Evolutionary conservation across 1,284 basidiomycete genomes (phyloP), one percentile per base, ranked within the genome.

Genomic region (Puccinia brachypodii): DNA sequence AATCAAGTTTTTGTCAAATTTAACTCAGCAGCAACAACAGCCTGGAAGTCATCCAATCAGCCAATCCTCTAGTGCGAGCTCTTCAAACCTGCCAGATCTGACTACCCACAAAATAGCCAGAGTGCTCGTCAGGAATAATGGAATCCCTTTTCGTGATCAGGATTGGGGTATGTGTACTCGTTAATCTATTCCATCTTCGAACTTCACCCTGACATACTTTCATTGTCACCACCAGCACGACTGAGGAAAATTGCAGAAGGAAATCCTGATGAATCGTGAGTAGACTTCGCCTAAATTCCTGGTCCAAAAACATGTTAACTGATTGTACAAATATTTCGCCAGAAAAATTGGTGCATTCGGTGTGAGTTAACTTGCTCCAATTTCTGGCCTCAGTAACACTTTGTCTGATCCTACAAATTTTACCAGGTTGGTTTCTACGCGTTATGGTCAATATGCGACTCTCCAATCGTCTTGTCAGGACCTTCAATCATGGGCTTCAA

Each of bases 401-500:
- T n/a, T 19, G 31, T 50, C 40, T 16, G 56, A 56, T 60, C 38
- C 38, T 28, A n/a, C 6, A 56, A 50, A 66, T 84, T 86, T 44
- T 87, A 87, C 83, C 88, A 89, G 47, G 89, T 89, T 36, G 89
- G 88, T 69, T 89, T 88, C 85, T 89, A 89, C 85, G 88, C 87
- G 7, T 85, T 89, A 22, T 89, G 88, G 85, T 88, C 87, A 73
- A 87, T 89, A 19, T 85, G 83, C 82, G 96, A 98, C 83, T 92
- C 94, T 83, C 96, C 96, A 0, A 93, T 96, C 85, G 96, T 98
- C 11, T 92, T 91, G 13, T 95, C 93, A 22, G 95, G 94, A 85
- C 90, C 90, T 74, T 90, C 94, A 69, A 84, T 88, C 72, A 83
- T 85, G 95, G 93, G 93, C 1, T 98, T 99, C 87, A 94, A 97